Evolutionary conservation across 805 yeast species (phyloP).

Genomic region (Blastobotrys parvus): DNA sequence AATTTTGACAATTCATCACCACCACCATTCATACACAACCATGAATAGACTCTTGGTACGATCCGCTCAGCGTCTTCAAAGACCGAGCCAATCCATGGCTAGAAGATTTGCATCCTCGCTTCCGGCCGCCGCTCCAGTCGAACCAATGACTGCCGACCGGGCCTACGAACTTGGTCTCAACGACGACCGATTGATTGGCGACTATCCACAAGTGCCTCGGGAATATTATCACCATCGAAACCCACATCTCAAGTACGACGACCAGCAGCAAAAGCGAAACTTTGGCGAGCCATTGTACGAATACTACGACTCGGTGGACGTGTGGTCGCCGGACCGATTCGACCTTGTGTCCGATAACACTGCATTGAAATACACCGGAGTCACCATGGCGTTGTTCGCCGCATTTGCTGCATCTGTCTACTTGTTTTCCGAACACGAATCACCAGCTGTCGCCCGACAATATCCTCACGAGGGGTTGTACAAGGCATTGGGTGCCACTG

Average conservation of each 20-base stretch:
- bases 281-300: constrained; percentile 47
- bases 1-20: background rate
- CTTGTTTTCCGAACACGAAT: constrained; percentile 49
- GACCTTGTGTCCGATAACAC: constrained; percentile 49
- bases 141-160: constrained; percentile 3
- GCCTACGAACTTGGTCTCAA: constrained; percentile 1
- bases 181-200: constrained; percentile 27
- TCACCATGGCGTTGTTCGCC: constrained; percentile 44
- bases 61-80: background rate
- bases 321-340: constrained; percentile 80
- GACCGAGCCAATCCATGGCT: background rate
- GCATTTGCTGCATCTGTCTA: constrained; percentile 38
- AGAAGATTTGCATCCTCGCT: constrained; percentile 1
- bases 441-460: constrained; percentile 68
- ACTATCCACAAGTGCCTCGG: constrained; percentile 55
- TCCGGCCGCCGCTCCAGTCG: background rate
- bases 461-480: constrained; percentile 73
- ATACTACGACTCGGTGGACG: constrained; percentile 58
- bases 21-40: background rate
- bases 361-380: constrained; percentile 51
- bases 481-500: constrained; percentile 57
- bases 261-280: constrained; percentile 74
- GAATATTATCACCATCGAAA: constrained; percentile 56
- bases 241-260: constrained; percentile 69
- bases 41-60: constrained; percentile 1